phyloP scores from a whole-genome alignment of 345 rosid species.

The Eucalyptus albens region DNA sequence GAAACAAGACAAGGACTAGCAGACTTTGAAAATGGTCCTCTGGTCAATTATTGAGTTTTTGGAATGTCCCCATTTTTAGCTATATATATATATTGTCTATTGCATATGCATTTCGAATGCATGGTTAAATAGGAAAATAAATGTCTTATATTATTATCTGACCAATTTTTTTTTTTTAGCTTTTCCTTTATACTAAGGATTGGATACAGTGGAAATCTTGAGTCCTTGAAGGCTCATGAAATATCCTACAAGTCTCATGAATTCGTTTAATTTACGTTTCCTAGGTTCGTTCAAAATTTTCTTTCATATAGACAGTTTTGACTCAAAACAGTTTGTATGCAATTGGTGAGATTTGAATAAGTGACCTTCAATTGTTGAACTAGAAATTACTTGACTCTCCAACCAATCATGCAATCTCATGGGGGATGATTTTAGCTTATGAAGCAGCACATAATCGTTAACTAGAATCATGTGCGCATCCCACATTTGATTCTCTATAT shows the following conservation, averaged over 20 bases:
- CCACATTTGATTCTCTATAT: neutral
- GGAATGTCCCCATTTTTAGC: neutral
- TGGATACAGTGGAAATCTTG: neutral
- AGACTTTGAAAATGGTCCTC: neutral
- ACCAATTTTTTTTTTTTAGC: neutral
- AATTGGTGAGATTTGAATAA: neutral
- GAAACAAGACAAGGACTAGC: neutral
- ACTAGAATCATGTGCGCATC: neutral
- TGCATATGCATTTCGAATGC: neutral
- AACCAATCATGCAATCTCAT: neutral
- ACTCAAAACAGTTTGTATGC: accelerated
- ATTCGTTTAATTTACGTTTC: accelerated
- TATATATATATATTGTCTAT: too few relatives aligned
- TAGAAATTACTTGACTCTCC: neutral
- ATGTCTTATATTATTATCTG: neutral
- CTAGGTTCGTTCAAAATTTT: accelerated
- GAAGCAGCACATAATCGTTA: neutral
- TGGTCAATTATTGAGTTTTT: neutral
- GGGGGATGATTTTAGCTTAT: neutral
- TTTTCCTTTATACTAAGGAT: neutral
- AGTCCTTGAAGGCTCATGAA: neutral
- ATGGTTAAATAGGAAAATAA: neutral
- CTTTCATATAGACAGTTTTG: accelerated
- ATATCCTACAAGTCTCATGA: neutral
- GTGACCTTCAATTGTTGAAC: neutral